Evolutionary conservation across 2,329 filamentous ascomycete species (phyloP).

Genomic region (Venturia asperata): DNA sequence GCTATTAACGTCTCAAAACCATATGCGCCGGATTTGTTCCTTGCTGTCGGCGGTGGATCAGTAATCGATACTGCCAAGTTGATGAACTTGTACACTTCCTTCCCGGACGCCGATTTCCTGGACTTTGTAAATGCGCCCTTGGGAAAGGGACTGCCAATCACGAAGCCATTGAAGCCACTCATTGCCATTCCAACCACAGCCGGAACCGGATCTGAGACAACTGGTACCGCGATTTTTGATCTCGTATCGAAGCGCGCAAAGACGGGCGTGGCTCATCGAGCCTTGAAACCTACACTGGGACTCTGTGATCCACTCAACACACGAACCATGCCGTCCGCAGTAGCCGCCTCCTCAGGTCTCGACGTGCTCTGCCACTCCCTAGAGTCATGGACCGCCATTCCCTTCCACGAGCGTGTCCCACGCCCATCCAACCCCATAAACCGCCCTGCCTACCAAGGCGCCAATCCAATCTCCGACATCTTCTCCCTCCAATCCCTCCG

Average conservation of each 20-base stretch:
- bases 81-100: conserved; percentile 93
- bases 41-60: conserved; percentile 85
- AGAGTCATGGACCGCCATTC: conserved; percentile 96
- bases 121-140: conserved; percentile 97
- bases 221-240: conserved; percentile 96
- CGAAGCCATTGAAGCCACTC: conserved; percentile 62
- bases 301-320: conserved; percentile 87
- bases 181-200: conserved; percentile 81
- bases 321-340: conserved; percentile 87
- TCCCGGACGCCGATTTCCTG: conserved; percentile 86
- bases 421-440: conserved; percentile 83
- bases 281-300: conserved; percentile 88
- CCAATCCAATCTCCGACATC: conserved; percentile 95
- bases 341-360: conserved; percentile 84
- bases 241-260: conserved; percentile 84
- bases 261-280: conserved; percentile 91
- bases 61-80: conserved; percentile 98
- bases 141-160: conserved; percentile 73
- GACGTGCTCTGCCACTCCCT: conserved; percentile 94
- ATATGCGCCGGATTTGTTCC: conserved; percentile 76
- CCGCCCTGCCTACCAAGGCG: conserved; percentile 89
- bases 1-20: conserved; percentile 82
- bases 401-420: conserved; percentile 77
- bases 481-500: conserved; percentile 84
- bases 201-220: conserved; percentile 87